Conservation (phyloP, 331 rosid genomes). For the Spiraea crenata region DNA sequence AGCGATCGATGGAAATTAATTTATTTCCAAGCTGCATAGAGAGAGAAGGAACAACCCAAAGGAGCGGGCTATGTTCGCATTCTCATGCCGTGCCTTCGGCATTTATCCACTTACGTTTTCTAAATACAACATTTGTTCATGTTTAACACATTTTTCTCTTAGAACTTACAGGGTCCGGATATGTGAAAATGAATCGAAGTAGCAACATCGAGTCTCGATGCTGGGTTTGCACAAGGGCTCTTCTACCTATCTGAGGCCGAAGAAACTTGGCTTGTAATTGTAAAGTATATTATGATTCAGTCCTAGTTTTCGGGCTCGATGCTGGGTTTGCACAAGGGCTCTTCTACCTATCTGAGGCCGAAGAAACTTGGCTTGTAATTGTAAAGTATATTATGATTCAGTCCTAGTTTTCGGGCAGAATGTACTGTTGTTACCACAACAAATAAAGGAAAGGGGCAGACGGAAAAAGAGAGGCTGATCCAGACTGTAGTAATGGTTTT, state of each 20-base stretch:
- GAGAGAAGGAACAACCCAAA: too few relatives aligned
- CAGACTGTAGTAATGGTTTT: too few relatives aligned
- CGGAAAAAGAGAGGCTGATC: too few relatives aligned
- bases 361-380: slow-evolving; percentile 75
- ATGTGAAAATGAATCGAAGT: slow-evolving; percentile 36
- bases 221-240: slow-evolving; percentile 79
- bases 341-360: slow-evolving; percentile 83
- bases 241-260: slow-evolving; percentile 81
- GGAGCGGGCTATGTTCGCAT: too few relatives aligned
- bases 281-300: neutral
- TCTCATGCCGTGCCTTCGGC: too few relatives aligned
- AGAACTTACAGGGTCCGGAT: too few relatives aligned
- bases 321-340: slow-evolving; percentile 73
- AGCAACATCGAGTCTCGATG: slow-evolving; percentile 68
- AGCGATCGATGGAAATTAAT: too few relatives aligned
- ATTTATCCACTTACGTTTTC: too few relatives aligned
- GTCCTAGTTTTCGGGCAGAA: neutral
- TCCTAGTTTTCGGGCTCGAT: too few relatives aligned
- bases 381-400: neutral
- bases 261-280: slow-evolving; percentile 70
- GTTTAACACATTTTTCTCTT: too few relatives aligned
- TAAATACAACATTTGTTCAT: too few relatives aligned
- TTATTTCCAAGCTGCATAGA: too few relatives aligned
- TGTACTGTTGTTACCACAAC: neutral
- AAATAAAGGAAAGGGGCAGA: neutral